A percentile compares a stretch with the other conserved stretches of the same genome.
These are phyloP conservation scores for Coniochaeta prunicola DNA, from an alignment of 2,329 filamentous ascomycete species.

Conservation along the genomic window DNA sequence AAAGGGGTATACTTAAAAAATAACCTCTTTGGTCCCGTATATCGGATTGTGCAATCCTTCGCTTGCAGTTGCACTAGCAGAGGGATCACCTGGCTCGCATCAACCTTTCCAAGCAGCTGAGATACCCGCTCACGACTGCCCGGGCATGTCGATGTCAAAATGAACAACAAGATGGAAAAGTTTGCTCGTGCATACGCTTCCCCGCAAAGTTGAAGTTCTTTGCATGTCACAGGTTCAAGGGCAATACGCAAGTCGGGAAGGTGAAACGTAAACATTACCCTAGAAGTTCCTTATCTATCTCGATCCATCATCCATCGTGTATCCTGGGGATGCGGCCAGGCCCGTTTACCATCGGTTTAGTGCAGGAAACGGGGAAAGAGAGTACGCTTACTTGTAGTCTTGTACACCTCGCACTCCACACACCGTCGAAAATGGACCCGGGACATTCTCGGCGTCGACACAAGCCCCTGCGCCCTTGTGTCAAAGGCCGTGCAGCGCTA, in stretches of 20 bases:
- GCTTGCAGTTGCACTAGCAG: background rate
- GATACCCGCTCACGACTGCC: background rate
- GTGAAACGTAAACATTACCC: constrained; percentile 1
- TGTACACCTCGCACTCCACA: background rate
- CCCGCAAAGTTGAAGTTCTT: background rate
- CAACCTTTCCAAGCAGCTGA: background rate
- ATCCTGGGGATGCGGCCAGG: background rate
- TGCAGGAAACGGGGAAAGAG: background rate
- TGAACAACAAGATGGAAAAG: background rate
- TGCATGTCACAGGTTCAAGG: background rate
- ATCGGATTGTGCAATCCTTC: background rate
- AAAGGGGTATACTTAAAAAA: too few relatives aligned
- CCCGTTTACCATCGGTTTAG: background rate
- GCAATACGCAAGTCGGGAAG: background rate
- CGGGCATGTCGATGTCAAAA: background rate
- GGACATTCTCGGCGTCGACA: background rate
- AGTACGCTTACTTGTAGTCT: background rate
- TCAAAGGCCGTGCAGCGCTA: background rate
- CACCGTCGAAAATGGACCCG: background rate
- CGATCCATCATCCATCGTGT: background rate
- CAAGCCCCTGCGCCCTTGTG: background rate
- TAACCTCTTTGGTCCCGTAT: too few relatives aligned
- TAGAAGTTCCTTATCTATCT: background rate
- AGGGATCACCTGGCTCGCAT: background rate
- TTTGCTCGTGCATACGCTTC: background rate